Conservation (phyloP, 768 basidiomycete genomes). For the Dacryopinax primogenitus region DNA sequence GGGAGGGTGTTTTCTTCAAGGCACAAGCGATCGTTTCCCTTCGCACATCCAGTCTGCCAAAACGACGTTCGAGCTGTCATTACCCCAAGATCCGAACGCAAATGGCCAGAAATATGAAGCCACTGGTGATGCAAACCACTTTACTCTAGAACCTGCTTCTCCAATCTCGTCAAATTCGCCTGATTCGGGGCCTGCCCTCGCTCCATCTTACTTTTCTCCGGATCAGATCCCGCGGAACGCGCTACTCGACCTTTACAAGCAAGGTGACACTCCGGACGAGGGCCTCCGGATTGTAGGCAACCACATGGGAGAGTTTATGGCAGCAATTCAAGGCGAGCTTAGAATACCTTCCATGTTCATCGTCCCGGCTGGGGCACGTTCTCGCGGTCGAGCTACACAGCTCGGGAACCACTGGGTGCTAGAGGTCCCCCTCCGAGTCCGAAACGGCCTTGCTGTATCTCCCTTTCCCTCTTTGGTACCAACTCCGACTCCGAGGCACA, state of each 20-base stretch:
- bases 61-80: too few relatives aligned
- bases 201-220: neutral
- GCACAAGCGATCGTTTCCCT: neutral
- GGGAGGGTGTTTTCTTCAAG: neutral
- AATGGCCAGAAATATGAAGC: neutral
- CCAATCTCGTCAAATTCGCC: neutral
- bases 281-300: neutral
- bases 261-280: neutral
- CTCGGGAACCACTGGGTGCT: neutral
- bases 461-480: neutral
- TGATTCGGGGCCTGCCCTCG: neutral
- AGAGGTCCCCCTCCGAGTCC: neutral
- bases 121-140: neutral
- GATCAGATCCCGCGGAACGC: neutral
- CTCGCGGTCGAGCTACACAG: neutral
- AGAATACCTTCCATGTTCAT: neutral
- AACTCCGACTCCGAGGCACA: neutral
- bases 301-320: constrained; percentile 4
- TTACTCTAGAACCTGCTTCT: neutral
- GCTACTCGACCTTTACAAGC: neutral
- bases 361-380: neutral
- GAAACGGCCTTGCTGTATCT: neutral
- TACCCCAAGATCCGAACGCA: neutral
- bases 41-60: too few relatives aligned
- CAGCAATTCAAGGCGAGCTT: neutral